Evolutionary conservation across 352 stramenopile species (phyloP).

Genomic region (Chrysophaeum taylorii): DNA sequence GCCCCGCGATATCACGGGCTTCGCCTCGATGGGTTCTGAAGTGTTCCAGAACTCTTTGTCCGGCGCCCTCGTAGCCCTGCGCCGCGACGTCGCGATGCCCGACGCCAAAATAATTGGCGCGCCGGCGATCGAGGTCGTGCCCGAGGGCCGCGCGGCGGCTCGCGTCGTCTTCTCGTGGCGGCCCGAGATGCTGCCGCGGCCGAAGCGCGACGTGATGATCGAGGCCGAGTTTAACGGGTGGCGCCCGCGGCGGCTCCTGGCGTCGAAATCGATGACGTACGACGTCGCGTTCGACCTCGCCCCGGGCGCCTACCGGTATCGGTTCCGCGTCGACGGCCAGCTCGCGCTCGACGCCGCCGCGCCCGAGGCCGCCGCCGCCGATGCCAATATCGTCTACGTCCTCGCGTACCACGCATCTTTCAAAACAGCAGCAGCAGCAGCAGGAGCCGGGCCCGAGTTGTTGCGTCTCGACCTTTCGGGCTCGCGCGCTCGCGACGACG

Average conservation of each 20-base stretch:
- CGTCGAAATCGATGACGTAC: not conserved
- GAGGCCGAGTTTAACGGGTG: constrained; percentile 2
- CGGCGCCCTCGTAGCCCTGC: not conserved
- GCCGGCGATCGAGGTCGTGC: not conserved
- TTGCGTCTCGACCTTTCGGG: not conserved
- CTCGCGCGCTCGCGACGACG: not conserved
- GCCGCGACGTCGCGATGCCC: not conserved
- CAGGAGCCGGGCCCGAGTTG: not conserved
- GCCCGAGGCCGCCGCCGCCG: not conserved
- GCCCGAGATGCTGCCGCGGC: not conserved
- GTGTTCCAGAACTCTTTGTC: not conserved
- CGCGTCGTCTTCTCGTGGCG: not conserved
- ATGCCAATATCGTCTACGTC: not conserved
- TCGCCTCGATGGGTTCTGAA: not conserved
- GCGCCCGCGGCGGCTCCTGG: not conserved
- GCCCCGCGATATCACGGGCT: not conserved
- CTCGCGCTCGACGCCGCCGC: not conserved
- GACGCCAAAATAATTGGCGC: not conserved
- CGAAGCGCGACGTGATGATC: not conserved
- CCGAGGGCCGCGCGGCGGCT: not conserved
- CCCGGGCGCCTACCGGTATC: not conserved
- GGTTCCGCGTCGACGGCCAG: not conserved
- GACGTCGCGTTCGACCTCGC: not conserved
- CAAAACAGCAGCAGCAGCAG: not conserved
- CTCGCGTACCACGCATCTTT: not conserved